A percentile compares a stretch with the other conserved stretches of the same genome.
Evolutionary conservation across 2,329 filamentous ascomycete species (phyloP).

Genomic region (Diplodia mutila): DNA sequence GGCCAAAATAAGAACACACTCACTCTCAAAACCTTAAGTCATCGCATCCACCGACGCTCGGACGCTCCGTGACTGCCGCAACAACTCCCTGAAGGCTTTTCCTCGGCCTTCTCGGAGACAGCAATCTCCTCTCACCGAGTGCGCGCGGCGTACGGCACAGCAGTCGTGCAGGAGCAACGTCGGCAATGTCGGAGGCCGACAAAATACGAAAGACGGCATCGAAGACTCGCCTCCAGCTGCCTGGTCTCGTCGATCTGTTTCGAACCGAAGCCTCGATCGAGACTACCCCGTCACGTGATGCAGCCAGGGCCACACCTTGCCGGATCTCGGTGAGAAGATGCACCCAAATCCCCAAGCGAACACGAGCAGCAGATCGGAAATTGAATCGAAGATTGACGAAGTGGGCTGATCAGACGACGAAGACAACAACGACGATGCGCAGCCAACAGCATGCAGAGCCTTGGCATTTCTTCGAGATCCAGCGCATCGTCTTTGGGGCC

Average conservation of each 20-base stretch:
- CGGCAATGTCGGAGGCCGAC: background rate
- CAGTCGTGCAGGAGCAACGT: background rate
- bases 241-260: background rate
- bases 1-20: background rate
- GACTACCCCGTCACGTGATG: background rate
- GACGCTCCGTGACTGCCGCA: background rate
- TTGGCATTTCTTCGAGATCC: background rate
- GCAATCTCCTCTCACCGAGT: too few relatives aligned
- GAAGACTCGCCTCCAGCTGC: background rate
- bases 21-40: background rate
- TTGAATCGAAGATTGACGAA: background rate
- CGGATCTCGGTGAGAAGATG: background rate
- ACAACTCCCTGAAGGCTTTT: background rate
- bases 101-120: background rate
- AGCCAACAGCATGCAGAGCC: too few relatives aligned
- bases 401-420: background rate
- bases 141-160: background rate
- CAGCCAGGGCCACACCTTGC: background rate
- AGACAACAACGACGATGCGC: too few relatives aligned
- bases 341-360: background rate
- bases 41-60: background rate
- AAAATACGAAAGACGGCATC: too few relatives aligned
- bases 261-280: background rate
- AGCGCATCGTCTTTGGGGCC: background rate
- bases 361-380: background rate